Evolutionary conservation across 441 rosid species (phyloP), one percentile per base, ranked within the genome.

Genomic region (Arabidopsis lyrata): DNA sequence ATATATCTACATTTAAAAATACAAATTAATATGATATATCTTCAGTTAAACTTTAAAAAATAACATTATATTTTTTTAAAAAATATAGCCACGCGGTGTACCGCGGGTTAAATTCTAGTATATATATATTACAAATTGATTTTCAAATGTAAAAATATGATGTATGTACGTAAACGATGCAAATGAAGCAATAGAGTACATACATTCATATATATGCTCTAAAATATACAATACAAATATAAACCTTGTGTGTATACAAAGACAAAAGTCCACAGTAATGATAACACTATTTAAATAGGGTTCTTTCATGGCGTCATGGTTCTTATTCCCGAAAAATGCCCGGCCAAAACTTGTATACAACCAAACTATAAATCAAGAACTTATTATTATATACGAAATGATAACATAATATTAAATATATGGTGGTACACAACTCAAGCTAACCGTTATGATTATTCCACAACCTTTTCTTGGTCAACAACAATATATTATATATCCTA

Each of bases 381-480:
- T 63, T 67, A 70, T 74, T 80, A 66, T 75, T 38, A 57, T 38
- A 70, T 34, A 70, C 47, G 35, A 70, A 63, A 55, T 75, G 14
- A 47, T 47, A 29, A 63, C 55, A 70, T 68, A 39, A 64, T 68
- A 75, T 58, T 79, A 59, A 68, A 73, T 69, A 77, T 74, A 78
- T 70, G 86, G 81, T 73, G 75, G 80, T 78, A 79, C 88, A 82
- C 78, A 85, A 84, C 79, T 83, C 86, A 72, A 81, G 82, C 84
- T 78, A 84, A 79, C 89, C 81, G 89, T 84, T 89, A 83, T 86
- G 88, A 87, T 89, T 86, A 81, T 88, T 87, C 90, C 71, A 77
- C 76, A 70, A 72, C 54, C 75, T 77, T 67, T 70, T 63, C 70
- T 36, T 20, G 81, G 91, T 86, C 94, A 90, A 87, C 94, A 82